Conservation (phyloP, 768 basidiomycete genomes). For the Naganishia antarctica region DNA sequence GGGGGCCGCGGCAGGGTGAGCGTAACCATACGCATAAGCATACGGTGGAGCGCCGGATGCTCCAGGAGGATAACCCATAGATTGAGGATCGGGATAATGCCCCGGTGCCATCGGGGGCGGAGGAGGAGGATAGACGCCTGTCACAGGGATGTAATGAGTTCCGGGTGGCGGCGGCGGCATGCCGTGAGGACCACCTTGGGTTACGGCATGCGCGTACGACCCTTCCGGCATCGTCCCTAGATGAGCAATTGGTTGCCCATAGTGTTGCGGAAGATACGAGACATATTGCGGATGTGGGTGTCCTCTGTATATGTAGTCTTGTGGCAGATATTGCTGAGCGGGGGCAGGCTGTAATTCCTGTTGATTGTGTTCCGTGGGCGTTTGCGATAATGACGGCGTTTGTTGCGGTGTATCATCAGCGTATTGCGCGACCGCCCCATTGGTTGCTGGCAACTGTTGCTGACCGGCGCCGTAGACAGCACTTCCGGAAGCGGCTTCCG, state of each 20-base stretch:
- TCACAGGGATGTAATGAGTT: slow-evolving; percentile 16
- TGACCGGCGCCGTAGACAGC: neutral
- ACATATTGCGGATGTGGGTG: slow-evolving; percentile 12
- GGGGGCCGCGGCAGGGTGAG: neutral
- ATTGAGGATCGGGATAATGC: slow-evolving; percentile 7
- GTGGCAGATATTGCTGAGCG: neutral
- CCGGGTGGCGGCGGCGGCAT: slow-evolving; percentile 16
- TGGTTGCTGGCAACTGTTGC: neutral
- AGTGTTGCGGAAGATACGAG: slow-evolving; percentile 16
- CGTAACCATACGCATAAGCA: slow-evolving; percentile 7
- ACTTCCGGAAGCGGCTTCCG: neutral
- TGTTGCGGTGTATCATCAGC: slow-evolving; percentile 16
- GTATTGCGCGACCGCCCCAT: neutral
- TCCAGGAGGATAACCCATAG: neutral
- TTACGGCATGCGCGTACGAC: slow-evolving; percentile 9
- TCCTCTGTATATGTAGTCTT: slow-evolving; percentile 8
- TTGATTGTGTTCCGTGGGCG: slow-evolving; percentile 9
- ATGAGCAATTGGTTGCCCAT: slow-evolving; percentile 3
- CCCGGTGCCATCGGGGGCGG: slow-evolving; percentile 8
- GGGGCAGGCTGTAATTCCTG: slow-evolving; percentile 2
- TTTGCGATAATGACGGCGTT: slow-evolving; percentile 14
- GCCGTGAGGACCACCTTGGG: slow-evolving; percentile 3
- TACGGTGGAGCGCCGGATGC: slow-evolving; percentile 5
- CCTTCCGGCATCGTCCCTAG: neutral
- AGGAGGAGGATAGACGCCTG: slow-evolving; percentile 5